Evolutionary conservation across 2,329 filamentous ascomycete species (phyloP), one percentile per base, ranked within the genome.

Genomic region (Intubia oerlemansii): DNA sequence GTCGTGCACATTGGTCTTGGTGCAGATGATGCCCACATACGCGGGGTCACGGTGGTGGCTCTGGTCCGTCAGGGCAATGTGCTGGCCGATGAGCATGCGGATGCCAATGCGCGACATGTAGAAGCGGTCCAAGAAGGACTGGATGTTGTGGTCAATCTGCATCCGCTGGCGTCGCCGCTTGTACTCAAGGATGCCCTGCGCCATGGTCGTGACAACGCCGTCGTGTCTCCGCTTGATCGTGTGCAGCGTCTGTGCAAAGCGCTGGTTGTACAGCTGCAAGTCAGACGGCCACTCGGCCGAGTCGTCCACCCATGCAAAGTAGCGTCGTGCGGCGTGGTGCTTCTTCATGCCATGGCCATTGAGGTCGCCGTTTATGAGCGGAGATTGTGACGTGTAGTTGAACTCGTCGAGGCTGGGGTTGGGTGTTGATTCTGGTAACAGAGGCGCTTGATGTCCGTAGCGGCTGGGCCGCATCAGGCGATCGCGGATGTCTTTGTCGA

Each of bases 21-120:
- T 98, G 59, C 88, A 98, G 46, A 98, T 98, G 40, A 98, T 93
- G 37, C 88, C 88, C 40, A 98, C 88, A 46, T 98, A 95, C 36
- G 81, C 79, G 21, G 82, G 81, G 49, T 95, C 85, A 36, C 73
- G 72, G 40, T 82, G 72, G 42, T 88, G 75, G 43, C 74, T 78
- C 53, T 95, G 84, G 49, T 95, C 85, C 5, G 84, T 92, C 34
- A 98, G 62, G 34, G 88, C 88, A 44, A 98, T 92, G 57, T 98
- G 88, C 51, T 98, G 88, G 30, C 88, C 88, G 43, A 98, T 93
- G 28, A 98, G 71, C 88, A 98, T 98, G 42, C 88, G 79, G 41
- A 98, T 98, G 39, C 88, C 88, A 45, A 98, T 98, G 37, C 88
- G 80, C 25, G 84, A 93, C 88, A 98, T 98, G 62, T 98, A 98